Base-by-base conservation (phyloP, 257 asterid genomes). In the Misopates orontium region DNA sequence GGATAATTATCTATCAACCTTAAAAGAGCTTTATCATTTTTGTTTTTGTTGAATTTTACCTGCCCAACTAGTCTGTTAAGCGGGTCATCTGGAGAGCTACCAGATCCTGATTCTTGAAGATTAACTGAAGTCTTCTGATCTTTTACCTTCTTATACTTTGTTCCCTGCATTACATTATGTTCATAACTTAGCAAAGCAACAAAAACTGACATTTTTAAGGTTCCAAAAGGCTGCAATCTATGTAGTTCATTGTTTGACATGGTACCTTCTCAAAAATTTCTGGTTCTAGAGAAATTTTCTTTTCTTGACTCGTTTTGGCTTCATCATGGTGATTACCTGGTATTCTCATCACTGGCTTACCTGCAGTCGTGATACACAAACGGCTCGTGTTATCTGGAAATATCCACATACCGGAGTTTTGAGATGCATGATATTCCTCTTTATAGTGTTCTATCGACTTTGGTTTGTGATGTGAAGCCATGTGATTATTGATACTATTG, bases 321-420 rank as follows among this genome's bases (percentile, higher is more conserved):
- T 71, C 89, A 49, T 20, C 22, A 15, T 23, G 66, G 55, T 40
- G 60, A 68, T n/a, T 60, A 49, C 73, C 84, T 41, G 75, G 41
- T 56, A 65, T 56, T 68, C 74, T 67, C 69, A 50, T 66, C 42
- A 44, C 72, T 41, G 69, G 73, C 51, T 84, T 55, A 74, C 90
- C 90, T 72, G 96, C 91, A 73, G 91, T 87, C 56, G 95, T 88
- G 68, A 80, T 61, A 75, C 94, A 86, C 66, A 83, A 70, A 76
- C 49, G 75, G 31, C 77, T 75, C 14, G 73, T 67, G 83, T 88
- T 66, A 79, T 74, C 83, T 11, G 92, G 84, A 68, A 88, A 84
- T 77, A 82, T 84, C 95, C 90, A 83, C 81, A 75, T 67, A 77
- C 88, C 87, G 42, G 82, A 79, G 64, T 67, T 74, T 73, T 80